These are phyloP conservation scores for Talaromyces sp. DNA, from an alignment of 2,329 filamentous ascomycete genomes.

Conservation along the genomic window DNA sequence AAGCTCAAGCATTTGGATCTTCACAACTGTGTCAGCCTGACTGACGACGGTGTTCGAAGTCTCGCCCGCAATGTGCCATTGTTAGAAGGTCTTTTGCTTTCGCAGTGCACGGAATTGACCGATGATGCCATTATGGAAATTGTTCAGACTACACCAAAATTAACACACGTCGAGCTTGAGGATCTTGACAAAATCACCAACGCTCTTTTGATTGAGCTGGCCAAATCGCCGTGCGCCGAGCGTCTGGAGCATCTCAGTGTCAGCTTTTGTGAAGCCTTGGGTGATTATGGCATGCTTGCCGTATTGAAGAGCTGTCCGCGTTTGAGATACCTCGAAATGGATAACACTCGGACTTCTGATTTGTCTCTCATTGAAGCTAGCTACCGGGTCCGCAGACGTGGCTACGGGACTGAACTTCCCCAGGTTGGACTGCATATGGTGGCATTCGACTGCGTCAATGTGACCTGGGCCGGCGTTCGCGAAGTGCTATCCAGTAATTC, in stretches of 20 bases:
- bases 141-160: constrained; percentile 65
- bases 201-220: constrained; percentile 64
- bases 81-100: constrained; percentile 77
- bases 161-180: constrained; percentile 86
- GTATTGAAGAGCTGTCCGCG: constrained; percentile 68
- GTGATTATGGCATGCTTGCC: constrained; percentile 77
- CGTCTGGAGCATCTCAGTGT: constrained; percentile 74
- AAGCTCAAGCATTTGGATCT: constrained; percentile 79
- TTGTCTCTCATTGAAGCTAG: constrained; percentile 80
- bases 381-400: constrained; percentile 65
- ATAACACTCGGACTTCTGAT: constrained; percentile 89
- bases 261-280: constrained; percentile 81
- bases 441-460: constrained; percentile 84
- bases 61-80: constrained; percentile 70
- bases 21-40: constrained; percentile 69
- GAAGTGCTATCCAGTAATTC: constrained; percentile 83
- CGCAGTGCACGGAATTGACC: constrained; percentile 67
- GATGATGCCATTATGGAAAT: constrained; percentile 68
- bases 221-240: constrained; percentile 67
- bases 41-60: constrained; percentile 62
- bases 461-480: constrained; percentile 87
- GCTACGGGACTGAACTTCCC: constrained; percentile 45
- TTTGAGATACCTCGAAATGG: constrained; percentile 71
- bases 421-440: constrained; percentile 66
- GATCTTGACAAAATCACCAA: constrained; percentile 77